phyloP scores from a whole-genome alignment of 495 filamentous ascomycete species.

The Neurospora africana region DNA sequence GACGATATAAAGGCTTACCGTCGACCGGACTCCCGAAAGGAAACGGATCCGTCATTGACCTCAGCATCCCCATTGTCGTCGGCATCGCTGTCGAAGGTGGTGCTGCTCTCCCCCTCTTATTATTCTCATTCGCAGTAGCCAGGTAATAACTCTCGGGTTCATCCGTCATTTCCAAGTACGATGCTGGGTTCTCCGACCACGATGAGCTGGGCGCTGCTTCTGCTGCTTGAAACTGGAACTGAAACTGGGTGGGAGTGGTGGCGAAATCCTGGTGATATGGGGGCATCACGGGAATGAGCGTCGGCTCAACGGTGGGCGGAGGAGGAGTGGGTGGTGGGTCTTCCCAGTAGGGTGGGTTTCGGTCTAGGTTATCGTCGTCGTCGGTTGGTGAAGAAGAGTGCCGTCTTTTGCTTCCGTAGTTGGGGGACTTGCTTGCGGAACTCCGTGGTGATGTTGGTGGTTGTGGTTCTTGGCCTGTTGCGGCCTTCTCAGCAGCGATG shows the following conservation, averaged over 20 bases:
- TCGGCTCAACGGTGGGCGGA: background rate
- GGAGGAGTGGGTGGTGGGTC: conserved; percentile 1
- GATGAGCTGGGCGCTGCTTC: background rate
- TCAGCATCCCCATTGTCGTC: background rate
- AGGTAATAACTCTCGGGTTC: conserved; percentile 5
- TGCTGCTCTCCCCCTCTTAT: background rate
- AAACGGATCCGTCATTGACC: conserved; percentile 2
- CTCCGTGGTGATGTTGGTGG: background rate
- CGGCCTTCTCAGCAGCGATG: background rate
- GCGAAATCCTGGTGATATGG: background rate
- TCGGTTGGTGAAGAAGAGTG: background rate
- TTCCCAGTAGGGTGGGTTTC: conserved; percentile 4
- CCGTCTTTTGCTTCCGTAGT: background rate
- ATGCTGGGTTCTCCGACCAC: conserved; percentile 21
- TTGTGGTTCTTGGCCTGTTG: background rate
- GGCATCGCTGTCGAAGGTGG: background rate
- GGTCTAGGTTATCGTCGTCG: background rate
- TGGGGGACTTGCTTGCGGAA: background rate
- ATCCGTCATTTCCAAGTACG: conserved; percentile 21
- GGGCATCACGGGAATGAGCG: background rate
- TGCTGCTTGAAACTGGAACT: conserved; percentile 3
- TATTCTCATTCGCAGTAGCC: background rate
- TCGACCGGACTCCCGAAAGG: background rate
- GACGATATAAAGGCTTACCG: background rate
- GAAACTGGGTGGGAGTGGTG: background rate